phyloP scores from a whole-genome alignment of 148 eudicot species.

The Chenopodium album region DNA sequence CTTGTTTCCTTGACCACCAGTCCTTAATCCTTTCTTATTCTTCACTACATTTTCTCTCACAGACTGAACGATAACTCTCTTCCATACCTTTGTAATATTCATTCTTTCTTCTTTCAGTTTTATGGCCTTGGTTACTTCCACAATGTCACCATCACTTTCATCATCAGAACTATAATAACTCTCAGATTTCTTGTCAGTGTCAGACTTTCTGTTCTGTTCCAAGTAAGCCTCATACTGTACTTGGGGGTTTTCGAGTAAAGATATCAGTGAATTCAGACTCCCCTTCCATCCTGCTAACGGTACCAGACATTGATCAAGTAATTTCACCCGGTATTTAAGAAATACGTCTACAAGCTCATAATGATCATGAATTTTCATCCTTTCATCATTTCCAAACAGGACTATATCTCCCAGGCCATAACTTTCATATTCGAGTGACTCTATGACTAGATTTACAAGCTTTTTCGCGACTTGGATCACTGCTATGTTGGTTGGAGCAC shows the following conservation, averaged over 20 bases:
- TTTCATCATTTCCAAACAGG: slow-evolving; percentile 55
- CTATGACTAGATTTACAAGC: slow-evolving; percentile 23
- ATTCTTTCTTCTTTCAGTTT: background rate
- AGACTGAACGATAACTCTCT: background rate
- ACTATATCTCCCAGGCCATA: slow-evolving; percentile 65
- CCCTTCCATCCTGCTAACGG: slow-evolving; percentile 46
- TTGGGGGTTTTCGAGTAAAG: slow-evolving; percentile 41
- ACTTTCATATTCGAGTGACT: slow-evolving; percentile 17
- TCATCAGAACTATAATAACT: too few species aligned
- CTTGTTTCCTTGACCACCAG: background rate
- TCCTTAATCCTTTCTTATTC: background rate
- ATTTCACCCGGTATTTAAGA: slow-evolving; percentile 39
- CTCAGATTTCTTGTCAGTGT: background rate
- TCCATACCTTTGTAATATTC: background rate
- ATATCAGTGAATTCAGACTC: slow-evolving; percentile 28
- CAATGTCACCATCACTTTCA: background rate
- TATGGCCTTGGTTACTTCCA: background rate
- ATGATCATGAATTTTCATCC: slow-evolving; percentile 57
- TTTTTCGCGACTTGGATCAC: slow-evolving; percentile 38
- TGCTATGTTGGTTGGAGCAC: slow-evolving; percentile 64
- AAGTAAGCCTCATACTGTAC: slow-evolving; percentile 31
- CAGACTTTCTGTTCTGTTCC: background rate
- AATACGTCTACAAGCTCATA: slow-evolving; percentile 42
- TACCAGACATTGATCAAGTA: slow-evolving; percentile 32
- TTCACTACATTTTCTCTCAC: background rate